phyloP scores from a whole-genome alignment of 305 asterid genomes.

The Petunia hybrid region DNA sequence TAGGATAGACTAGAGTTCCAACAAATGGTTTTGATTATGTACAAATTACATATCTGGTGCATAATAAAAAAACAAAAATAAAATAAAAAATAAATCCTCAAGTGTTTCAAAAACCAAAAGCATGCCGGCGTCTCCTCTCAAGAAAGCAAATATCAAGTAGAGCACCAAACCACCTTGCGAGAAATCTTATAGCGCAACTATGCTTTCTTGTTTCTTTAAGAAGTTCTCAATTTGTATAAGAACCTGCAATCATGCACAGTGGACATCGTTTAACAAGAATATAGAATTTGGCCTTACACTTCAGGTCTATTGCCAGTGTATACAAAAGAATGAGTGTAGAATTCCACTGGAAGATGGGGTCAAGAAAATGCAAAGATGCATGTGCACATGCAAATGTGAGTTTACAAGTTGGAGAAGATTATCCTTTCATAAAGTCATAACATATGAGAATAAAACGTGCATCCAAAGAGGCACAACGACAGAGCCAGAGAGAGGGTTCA shows the following conservation, averaged over 20 bases:
- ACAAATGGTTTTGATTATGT: conserved; percentile 22
- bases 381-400: not conserved
- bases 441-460: not conserved
- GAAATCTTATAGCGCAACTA: conserved; percentile 7
- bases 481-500: conserved; percentile 29
- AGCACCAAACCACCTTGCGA: conserved; percentile 9
- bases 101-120: not conserved
- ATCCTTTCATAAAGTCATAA: not conserved
- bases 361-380: conserved; percentile 22
- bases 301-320: not conserved
- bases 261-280: not conserved
- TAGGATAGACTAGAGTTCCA: not conserved
- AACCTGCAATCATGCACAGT: conserved; percentile 46
- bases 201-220: conserved; percentile 48
- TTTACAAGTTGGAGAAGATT: not conserved
- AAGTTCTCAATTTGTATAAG: conserved; percentile 62
- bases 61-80: not conserved
- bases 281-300: not conserved
- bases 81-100: not conserved
- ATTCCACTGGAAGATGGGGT: not conserved
- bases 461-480: not conserved
- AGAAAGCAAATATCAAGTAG: conserved; percentile 9
- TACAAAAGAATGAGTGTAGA: not conserved
- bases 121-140: not conserved
- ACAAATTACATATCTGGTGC: conserved; percentile 18